Base-by-base conservation (phyloP, 2,329 filamentous ascomycete genomes). In the Penicillium capsulatum region DNA sequence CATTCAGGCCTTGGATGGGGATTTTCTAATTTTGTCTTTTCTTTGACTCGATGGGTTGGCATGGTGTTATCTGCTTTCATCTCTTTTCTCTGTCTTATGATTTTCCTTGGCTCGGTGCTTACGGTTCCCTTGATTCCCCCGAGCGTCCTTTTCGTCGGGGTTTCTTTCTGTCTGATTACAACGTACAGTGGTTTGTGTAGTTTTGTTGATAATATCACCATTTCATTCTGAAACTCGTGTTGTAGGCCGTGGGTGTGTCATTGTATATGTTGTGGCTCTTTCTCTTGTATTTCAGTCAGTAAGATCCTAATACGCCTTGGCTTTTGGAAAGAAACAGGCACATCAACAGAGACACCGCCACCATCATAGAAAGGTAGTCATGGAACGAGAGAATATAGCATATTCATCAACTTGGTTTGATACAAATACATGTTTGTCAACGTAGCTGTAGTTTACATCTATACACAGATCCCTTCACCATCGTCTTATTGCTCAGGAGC, bases 61-160 rank as follows among this genome's bases (percentile, higher is more conserved):
- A 52, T 51, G 44, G 48, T 50, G 42, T 53, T 51, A 34, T 39
- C 27, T 38, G 38, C 27, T 44, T 44, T 35, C 42, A 50, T 49
- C 40, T 45, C 20, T 51, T 47, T 54, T 22, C 40, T 47, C 41
- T 48, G 44, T 33, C 48, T 51, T 43, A 42, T 47, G 50, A 37
- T 42, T 43, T 34, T 39, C 17, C 19, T 20, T 31, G 51, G 48
- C 34, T 49, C 36, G 53, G 52, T 53, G 46, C 51, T 54, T 20
- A 36, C 27, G 47, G 44, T 43, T 42, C 27, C 16, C 32, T 50
- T 46, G 9, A 37, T 55, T 56, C 48, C 44, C 50, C 36, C 36
- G 34, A 37, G 48, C 41, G 45, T 40, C 35, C 32, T 36, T 34
- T 46, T 34, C 13, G 4, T 38, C 36, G 16, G 36, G n/a, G 5